Conservation (phyloP, 2,329 filamentous ascomycete genomes). For the Ascochyta pisi region DNA sequence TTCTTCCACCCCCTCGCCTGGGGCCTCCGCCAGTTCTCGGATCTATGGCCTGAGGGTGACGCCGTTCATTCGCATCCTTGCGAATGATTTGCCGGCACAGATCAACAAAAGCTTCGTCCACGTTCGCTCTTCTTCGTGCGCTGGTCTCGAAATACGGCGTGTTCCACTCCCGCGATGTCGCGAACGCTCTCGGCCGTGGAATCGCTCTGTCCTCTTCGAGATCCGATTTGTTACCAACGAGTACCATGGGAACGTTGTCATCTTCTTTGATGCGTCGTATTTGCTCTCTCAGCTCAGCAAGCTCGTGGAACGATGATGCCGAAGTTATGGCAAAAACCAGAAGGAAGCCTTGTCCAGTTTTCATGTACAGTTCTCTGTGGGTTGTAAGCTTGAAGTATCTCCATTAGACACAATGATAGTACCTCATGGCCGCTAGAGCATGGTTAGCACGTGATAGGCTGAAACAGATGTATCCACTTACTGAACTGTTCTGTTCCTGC, state of each 20-base stretch:
- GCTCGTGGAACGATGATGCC: conserved; percentile 79
- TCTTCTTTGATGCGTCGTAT: conserved; percentile 92
- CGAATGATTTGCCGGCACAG: conserved; percentile 83
- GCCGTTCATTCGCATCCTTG: conserved; percentile 64
- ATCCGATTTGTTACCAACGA: conserved; percentile 91
- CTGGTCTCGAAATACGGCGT: conserved; percentile 92
- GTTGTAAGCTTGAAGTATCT: conserved; percentile 19
- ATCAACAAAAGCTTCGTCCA: conserved; percentile 88
- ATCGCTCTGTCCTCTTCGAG: conserved; percentile 85
- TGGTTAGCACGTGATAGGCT: conserved; percentile 23
- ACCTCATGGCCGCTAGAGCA: conserved; percentile 44
- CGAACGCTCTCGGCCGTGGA: conserved; percentile 78
- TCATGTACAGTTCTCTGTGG: conserved; percentile 69
- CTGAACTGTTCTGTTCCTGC: conserved; percentile 93
- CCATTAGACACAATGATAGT: conserved; percentile 25
- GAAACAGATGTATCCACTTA: conserved; percentile 55
- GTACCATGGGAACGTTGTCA: conserved; percentile 83
- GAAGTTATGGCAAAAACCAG: conserved; percentile 93
- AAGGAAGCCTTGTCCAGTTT: conserved; percentile 88
- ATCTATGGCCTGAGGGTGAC: conserved; percentile 26
- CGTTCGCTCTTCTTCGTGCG: conserved; percentile 81
- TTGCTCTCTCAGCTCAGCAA: conserved; percentile 82
- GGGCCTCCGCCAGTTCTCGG: conserved; percentile 11
- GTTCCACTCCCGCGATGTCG: conserved; percentile 84
- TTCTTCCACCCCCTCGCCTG: conserved; percentile 15